A percentile compares a stretch with the other conserved stretches of the same genome.
Evolutionary conservation across 2,329 filamentous ascomycete genomes (phyloP).

Genomic region (Exophiala spinifera): DNA sequence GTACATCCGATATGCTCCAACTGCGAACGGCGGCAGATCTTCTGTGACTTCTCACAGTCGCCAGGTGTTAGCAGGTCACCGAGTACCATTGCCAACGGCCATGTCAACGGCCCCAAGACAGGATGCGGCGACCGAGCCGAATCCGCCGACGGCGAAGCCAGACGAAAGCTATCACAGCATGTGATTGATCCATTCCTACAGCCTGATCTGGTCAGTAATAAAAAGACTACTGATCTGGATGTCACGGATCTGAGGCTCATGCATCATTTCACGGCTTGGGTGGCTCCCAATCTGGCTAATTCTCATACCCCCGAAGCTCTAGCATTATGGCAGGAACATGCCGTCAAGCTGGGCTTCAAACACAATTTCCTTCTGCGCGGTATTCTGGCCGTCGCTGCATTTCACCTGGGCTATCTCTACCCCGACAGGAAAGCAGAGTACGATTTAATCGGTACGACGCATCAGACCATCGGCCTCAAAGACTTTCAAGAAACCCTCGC

Average conservation of each 20-base stretch:
- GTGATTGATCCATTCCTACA: constrained; percentile 22
- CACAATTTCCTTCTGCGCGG: constrained; percentile 46
- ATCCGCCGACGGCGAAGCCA: constrained; percentile 5
- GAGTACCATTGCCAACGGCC: constrained; percentile 6
- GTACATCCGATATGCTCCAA: constrained; percentile 36
- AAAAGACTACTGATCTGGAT: constrained; percentile 29
- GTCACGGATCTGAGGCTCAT: constrained; percentile 39
- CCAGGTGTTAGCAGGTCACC: constrained; percentile 24
- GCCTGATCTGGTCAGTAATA: constrained; percentile 27
- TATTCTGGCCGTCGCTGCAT: constrained; percentile 43
- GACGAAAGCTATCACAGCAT: constrained; percentile 12
- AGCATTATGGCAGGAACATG: constrained; percentile 35
- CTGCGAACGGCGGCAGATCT: constrained; percentile 37
- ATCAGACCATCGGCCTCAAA: constrained; percentile 38
- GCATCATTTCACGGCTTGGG: constrained; percentile 40
- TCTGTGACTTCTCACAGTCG: constrained; percentile 34
- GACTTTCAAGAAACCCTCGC: constrained; percentile 36
- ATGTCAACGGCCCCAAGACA: background rate
- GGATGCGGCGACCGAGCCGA: constrained; percentile 6
- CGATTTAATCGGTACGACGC: constrained; percentile 36
- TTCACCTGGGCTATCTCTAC: constrained; percentile 43
- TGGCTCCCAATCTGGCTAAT: constrained; percentile 35
- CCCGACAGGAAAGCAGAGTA: constrained; percentile 35
- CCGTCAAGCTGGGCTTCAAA: constrained; percentile 40
- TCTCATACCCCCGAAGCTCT: constrained; percentile 34